Evolutionary conservation across 2,329 filamentous ascomycete genomes (phyloP), one percentile per base, ranked within the genome.

Genomic region (Microsporum audouinii): DNA sequence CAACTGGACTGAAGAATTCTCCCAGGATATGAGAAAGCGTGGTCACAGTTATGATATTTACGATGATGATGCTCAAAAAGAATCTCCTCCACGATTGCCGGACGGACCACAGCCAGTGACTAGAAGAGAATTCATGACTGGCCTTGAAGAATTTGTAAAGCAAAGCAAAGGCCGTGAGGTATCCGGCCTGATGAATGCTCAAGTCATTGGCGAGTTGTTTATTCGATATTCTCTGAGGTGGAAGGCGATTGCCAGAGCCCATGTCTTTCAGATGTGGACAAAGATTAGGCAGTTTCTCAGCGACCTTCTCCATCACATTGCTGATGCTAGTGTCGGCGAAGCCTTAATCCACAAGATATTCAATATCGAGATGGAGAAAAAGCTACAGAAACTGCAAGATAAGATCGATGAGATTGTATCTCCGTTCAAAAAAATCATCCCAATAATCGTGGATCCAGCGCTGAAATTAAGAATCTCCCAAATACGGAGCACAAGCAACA

Each of bases 171-270:
- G 68, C 47, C 63, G 63, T 17, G 73, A 77, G 59, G 66, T 78
- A 1, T 60, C 70, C 2, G 75, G 75, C 7, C 73, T 69, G 27
- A 74, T 72, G 66, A 77, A 76, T 60, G 72, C 75, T 1, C 66
- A 72, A 0, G 63, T 77, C 0, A 64, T 78, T 14, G 71, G 71
- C 2, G 73, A 76, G 53, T 63, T 78, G 1, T 77, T 77, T 56
- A 71, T 71, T 66, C 72, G 75, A 57, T 72, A 76, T 62, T 73
- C 71, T 2, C 64, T 63, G 2, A 67, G 68, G 34, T 77, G 75
- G 75, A 60, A 68, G 1, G 31, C 60, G 5, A 64, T 75, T 2
- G 70, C 75, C 7, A 64, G 60, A 27, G 60, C 61, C 4, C 63
- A 66, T 43, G 61, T 65, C 17, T 63, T 60, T 33, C 63, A 65